Conservation (phyloP, 805 yeast genomes). For the Cyberlindnera samutprakarnensis region DNA sequence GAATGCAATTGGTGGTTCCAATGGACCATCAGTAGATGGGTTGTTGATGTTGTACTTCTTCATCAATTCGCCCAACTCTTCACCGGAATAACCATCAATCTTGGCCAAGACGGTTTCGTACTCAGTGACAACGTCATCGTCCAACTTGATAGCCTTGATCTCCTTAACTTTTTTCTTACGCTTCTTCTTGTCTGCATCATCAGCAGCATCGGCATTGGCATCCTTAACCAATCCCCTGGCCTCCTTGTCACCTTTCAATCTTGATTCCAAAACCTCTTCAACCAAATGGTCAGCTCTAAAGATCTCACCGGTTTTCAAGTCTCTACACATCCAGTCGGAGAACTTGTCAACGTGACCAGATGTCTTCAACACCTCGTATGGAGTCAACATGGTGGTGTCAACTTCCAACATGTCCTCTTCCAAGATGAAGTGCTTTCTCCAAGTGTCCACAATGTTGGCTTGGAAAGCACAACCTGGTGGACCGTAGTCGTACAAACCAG, state of each 20-base stretch:
- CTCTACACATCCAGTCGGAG: slow-evolving; percentile 99
- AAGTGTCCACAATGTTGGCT: slow-evolving; percentile 86
- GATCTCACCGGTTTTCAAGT: slow-evolving; percentile 91
- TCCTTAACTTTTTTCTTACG: slow-evolving; percentile 95
- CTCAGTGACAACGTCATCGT: slow-evolving; percentile 70
- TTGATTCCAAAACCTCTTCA: slow-evolving; percentile 93
- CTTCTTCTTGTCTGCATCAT: slow-evolving; percentile 80
- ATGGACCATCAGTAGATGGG: slow-evolving; percentile 81
- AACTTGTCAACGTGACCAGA: slow-evolving; percentile 99
- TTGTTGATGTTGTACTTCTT: slow-evolving; percentile 74
- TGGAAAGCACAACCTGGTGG: slow-evolving; percentile 99
- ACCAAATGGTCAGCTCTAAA: slow-evolving; percentile 98
- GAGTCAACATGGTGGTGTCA: slow-evolving; percentile 96
- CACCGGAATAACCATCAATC: slow-evolving; percentile 94
- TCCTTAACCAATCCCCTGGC: slow-evolving; percentile 74
- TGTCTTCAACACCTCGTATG: slow-evolving; percentile 94
- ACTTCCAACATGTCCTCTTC: slow-evolving; percentile 99
- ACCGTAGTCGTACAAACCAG: slow-evolving; percentile 97
- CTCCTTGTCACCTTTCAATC: slow-evolving; percentile 94
- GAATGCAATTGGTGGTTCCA: slow-evolving; percentile 91
- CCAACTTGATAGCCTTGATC: slow-evolving; percentile 80
- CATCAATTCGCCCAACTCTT: slow-evolving; percentile 85
- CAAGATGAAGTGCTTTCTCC: slow-evolving; percentile 96
- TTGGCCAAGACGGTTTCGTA: slow-evolving; percentile 83
- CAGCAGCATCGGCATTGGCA: slow-evolving; percentile 52